These are phyloP conservation scores for Cicer cuneatum DNA, from an alignment of 306 rosid genomes.

Conservation along the genomic window DNA sequence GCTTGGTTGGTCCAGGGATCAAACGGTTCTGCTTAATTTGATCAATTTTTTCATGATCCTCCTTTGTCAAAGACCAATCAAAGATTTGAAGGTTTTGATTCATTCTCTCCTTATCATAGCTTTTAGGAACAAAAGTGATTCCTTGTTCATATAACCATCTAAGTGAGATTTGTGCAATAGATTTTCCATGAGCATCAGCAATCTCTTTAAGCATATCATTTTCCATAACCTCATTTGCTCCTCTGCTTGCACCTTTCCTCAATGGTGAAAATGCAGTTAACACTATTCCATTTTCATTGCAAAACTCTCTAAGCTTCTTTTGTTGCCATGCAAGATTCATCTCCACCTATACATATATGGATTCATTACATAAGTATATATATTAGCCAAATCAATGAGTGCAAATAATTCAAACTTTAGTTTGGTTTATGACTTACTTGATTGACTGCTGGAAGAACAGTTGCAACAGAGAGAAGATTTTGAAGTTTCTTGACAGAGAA, in stretches of 20 bases:
- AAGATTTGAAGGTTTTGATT: conserved; percentile 55
- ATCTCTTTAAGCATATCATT: conserved; percentile 55
- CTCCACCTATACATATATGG: conserved; percentile 58
- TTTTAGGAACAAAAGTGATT: conserved; percentile 57
- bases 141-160: conserved; percentile 68
- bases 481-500: conserved; percentile 59
- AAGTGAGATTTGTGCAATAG: conserved; percentile 57
- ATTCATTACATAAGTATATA: not conserved
- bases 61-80: conserved; percentile 55
- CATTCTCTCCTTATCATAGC: conserved; percentile 65
- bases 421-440: conserved; percentile 38
- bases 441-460: conserved; percentile 50
- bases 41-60: conserved; percentile 48
- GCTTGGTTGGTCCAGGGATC: conserved; percentile 62
- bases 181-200: conserved; percentile 54
- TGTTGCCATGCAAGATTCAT: conserved; percentile 76
- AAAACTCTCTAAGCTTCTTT: conserved; percentile 57
- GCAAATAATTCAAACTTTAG: not conserved
- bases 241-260: conserved; percentile 61
- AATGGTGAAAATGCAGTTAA: conserved; percentile 67
- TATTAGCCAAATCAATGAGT: not conserved
- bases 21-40: conserved; percentile 51
- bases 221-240: conserved; percentile 61
- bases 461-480: conserved; percentile 45
- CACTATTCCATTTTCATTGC: conserved; percentile 54